Evolutionary conservation across 2,329 filamentous ascomycete species (phyloP), one percentile per base, ranked within the genome.

Genomic region (Diaporthe sp.): DNA sequence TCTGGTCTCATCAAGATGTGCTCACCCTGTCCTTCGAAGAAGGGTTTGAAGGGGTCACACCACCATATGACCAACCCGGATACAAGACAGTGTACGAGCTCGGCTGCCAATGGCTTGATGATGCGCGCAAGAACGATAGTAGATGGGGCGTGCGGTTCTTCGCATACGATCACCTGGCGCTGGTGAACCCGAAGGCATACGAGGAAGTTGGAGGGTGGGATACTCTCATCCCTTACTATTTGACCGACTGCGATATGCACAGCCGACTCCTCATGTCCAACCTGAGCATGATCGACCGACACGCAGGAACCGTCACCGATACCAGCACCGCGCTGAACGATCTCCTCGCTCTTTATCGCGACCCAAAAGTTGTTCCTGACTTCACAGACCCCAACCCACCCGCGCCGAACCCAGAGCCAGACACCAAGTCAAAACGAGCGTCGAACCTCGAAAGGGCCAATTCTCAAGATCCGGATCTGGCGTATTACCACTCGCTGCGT

Each of bases 221-320:
- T 78, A 86, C 87, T 0, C 81, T 88, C 73, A 90, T 92, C 53
- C 88, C 89, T 0, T 91, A 87, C 77, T 91, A 91, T 79, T 84
- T 86, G 75, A 89, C 86, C 44, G 89, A 91, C 78, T 91, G 88
- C 80, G 89, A 90, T 78, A 86, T 88, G 82, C 87, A 90, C 77
- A 81, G 81, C 9, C 84, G 88, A 4, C 76, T 89, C n/a, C 74
- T 77, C 8, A 88, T 89, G 86, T 81, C 79, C 19, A 83, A 84
- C 6, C 87, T 85, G 82, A 83, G 80, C 8, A 85, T 83, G 71
- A 76, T 78, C 7, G 84, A 87, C 59, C 80, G 76, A 2, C 80
- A 79, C 8, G 84, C 82, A 4, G 87, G 85, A 19, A 81, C 86
- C 39, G 81, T 89, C 51, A 86, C 83, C 39, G 86, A 88, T 76